Evolutionary conservation across 306 rosid genomes (phyloP).

Genomic region (Vachellia pachyceras): DNA sequence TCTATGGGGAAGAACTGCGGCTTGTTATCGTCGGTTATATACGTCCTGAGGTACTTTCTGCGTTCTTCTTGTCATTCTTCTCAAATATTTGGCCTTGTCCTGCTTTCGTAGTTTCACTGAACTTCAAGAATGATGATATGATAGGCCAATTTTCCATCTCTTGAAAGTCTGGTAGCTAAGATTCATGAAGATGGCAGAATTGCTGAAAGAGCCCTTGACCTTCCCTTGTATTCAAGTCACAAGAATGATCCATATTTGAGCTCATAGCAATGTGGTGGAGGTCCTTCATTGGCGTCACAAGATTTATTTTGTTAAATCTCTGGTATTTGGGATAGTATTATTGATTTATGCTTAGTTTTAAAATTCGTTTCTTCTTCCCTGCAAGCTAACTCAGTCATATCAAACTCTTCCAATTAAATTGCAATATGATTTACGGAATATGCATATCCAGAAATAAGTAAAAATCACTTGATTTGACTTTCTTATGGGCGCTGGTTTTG

Average conservation of each 20-base stretch:
- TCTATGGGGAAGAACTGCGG: conserved; percentile 81
- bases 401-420: conserved; percentile 3
- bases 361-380: not conserved
- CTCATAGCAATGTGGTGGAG: not conserved
- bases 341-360: not conserved
- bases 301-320: conserved; percentile 10
- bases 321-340: conserved; percentile 4
- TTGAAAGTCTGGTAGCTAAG: conserved; percentile 75
- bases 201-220: conserved; percentile 88
- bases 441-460: conserved; percentile 6
- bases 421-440: conserved; percentile 10
- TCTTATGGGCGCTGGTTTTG: conserved; percentile 5
- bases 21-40: conserved; percentile 92
- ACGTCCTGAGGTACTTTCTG: conserved; percentile 75
- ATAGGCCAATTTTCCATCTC: conserved; percentile 84
- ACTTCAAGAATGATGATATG: conserved; percentile 27
- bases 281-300: not conserved
- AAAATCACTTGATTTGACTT: conserved; percentile 2
- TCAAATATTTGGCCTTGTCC: not conserved
- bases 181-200: conserved; percentile 76
- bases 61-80: conserved; percentile 13
- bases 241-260: conserved; percentile 65
- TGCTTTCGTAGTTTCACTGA: conserved; percentile 38
- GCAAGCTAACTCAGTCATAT: not conserved
- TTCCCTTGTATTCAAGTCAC: conserved; percentile 74